Evolutionary conservation across 352 stramenopile genomes (phyloP), one percentile per base, ranked within the genome.

Genomic region (Pythium brachiatum): DNA sequence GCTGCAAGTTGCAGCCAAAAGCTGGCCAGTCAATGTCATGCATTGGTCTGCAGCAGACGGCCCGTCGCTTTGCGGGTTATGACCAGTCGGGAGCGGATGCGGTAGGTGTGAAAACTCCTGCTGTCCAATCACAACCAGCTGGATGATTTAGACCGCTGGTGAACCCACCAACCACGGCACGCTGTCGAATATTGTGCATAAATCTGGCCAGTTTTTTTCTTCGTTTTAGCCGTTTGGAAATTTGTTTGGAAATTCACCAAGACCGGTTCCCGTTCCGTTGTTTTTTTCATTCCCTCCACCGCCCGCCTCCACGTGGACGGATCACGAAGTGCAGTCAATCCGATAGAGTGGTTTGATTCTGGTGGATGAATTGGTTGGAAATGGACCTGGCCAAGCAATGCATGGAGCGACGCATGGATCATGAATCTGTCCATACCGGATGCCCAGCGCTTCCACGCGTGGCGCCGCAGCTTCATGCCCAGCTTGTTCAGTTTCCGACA

Each of bases 131-230:
- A 48, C 11, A 26, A 4, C 16, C 41, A 6, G 16, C 20, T 18
- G 41, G 41, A 48, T 48, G 41, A 48, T 48, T 48, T 48, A 26
- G n/a, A 9, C 36, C 34, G 3, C 3, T 18, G 13, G 36, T 21
- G 36, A 44, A 44, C 36, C 36, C 36, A 44, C 36, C 36, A 18
- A 18, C n/a, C 41, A 26, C 18, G 0, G 41, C 20, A 26, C 41
- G 41, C 52, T 62, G 57, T 64, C 57, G 57, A 64, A 64, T 23
- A 20, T 7, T 9, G 57, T 64, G 57, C 57, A 64, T 64, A 46
- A 32, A 34, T 57, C 16, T 16, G 47, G 46, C 57, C 56, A 62
- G 8, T 55, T 56, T 38, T 54, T 62, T 62, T 34, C 12, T 38
- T 29, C 3, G 12, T 29, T 55, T 62, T 60, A 7, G 38, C 32